Conservation (phyloP, 805 yeast species). For the Candida silvicultrix region DNA sequence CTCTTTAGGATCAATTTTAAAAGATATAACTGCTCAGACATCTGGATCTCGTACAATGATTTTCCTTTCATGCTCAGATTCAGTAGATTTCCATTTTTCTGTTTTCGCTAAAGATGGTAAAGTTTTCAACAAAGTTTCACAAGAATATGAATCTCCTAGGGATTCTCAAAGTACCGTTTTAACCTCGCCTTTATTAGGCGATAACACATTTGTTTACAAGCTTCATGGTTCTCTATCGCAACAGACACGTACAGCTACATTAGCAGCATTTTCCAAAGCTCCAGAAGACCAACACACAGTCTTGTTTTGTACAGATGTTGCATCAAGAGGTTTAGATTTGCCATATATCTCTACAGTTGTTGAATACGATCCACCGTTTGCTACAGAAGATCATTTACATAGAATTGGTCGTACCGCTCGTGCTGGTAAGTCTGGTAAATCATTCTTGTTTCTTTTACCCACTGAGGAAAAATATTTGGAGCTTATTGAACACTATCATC, state of each 20-base stretch:
- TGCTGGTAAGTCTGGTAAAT: conserved; percentile 83
- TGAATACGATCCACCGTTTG: conserved; percentile 93
- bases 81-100: conserved; percentile 89
- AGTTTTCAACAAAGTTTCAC: conserved; percentile 26
- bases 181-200: conserved; percentile 47
- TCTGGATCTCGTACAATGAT: conserved; percentile 59
- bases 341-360: conserved; percentile 81
- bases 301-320: conserved; percentile 94
- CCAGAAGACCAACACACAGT: conserved; percentile 49
- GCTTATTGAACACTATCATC: conserved; percentile 51
- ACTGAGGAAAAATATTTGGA: conserved; percentile 87
- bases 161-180: conserved; percentile 31
- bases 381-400: conserved; percentile 91
- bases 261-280: conserved; percentile 31
- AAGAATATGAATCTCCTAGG: conserved; percentile 25
- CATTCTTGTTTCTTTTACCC: conserved; percentile 77
- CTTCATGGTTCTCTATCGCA: conserved; percentile 91
- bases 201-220: conserved; percentile 48
- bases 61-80: conserved; percentile 89
- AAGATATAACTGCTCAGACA: conserved; percentile 34
- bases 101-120: conserved; percentile 61
- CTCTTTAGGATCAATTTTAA: conserved; percentile 62
- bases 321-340: conserved; percentile 92
- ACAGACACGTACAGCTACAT: conserved; percentile 72
- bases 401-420: conserved; percentile 98